These are phyloP conservation scores for Stemphylium beticola DNA, from an alignment of 2,329 filamentous ascomycete genomes.

Conservation along the genomic window DNA sequence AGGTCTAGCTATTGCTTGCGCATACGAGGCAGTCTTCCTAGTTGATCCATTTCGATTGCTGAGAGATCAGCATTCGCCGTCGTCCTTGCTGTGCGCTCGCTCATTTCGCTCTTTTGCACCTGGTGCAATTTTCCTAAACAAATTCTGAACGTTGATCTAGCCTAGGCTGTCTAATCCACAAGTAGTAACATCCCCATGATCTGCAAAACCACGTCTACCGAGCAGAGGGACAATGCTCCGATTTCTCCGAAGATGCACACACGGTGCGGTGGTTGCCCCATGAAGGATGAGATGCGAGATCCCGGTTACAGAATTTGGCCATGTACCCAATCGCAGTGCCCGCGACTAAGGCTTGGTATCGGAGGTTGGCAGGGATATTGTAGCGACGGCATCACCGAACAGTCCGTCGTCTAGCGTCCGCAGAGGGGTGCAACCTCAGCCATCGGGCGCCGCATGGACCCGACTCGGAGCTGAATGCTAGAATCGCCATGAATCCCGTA, in stretches of 20 bases:
- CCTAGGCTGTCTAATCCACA: no score
- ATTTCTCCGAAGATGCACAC: background rate
- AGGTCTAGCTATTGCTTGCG: no score
- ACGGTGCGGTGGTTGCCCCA: constrained; percentile 1
- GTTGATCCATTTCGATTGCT: no score
- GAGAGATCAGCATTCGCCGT: no score
- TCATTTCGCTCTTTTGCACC: no score
- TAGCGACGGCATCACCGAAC: constrained; percentile 12
- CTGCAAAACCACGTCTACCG: background rate
- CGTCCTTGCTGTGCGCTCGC: no score
- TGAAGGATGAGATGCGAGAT: constrained; percentile 3
- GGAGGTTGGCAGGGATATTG: constrained; percentile 1
- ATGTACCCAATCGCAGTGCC: background rate
- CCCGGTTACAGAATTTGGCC: background rate
- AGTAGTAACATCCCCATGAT: background rate
- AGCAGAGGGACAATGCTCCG: background rate
- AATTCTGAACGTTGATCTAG: background rate
- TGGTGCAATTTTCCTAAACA: background rate
- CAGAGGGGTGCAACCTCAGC: constrained; percentile 2
- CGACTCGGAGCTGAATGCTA: constrained; percentile 9
- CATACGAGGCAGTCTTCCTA: no score
- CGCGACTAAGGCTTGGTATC: background rate
- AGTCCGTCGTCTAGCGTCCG: background rate
- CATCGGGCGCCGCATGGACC: background rate
- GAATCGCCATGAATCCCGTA: constrained; percentile 3